A percentile compares a stretch with the other conserved stretches of the same genome.
Evolutionary conservation across 495 filamentous ascomycete species (phyloP).

Genomic region (Aspergillus nanangensis): DNA sequence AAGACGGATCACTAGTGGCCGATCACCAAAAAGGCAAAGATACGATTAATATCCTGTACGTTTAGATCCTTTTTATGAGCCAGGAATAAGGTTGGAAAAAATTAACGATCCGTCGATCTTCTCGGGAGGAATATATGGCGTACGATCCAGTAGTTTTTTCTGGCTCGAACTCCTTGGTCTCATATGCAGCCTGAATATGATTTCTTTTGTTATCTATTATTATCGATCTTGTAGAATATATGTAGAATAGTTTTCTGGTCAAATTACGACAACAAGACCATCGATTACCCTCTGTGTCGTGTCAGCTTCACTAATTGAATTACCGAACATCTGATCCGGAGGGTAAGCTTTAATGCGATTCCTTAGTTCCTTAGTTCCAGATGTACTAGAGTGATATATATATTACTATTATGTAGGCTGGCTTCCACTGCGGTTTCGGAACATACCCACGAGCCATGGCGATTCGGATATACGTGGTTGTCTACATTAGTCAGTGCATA

Average conservation of each 20-base stretch:
- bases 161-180: conserved; percentile 13
- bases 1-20: conserved; percentile 15
- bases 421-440: too few species aligned
- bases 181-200: conserved; percentile 29
- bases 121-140: conserved; percentile 8
- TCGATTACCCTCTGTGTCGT: too few species aligned
- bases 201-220: conserved; percentile 18
- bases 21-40: conserved; percentile 24
- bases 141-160: conserved; percentile 11
- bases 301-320: too few species aligned
- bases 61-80: conserved; percentile 44
- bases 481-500: too few species aligned
- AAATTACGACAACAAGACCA: too few species aligned
- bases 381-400: too few species aligned
- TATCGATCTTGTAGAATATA: background rate
- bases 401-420: too few species aligned
- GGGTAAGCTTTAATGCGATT: too few species aligned
- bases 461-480: background rate
- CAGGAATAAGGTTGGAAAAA: conserved; percentile 26
- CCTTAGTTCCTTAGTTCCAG: too few species aligned
- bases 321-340: too few species aligned
- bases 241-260: too few species aligned
- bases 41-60: conserved; percentile 50
- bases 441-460: background rate
- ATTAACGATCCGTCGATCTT: conserved; percentile 4